phyloP scores from a whole-genome alignment of 108 stramenopile species.

The Cyclostephanos invisitatus region DNA sequence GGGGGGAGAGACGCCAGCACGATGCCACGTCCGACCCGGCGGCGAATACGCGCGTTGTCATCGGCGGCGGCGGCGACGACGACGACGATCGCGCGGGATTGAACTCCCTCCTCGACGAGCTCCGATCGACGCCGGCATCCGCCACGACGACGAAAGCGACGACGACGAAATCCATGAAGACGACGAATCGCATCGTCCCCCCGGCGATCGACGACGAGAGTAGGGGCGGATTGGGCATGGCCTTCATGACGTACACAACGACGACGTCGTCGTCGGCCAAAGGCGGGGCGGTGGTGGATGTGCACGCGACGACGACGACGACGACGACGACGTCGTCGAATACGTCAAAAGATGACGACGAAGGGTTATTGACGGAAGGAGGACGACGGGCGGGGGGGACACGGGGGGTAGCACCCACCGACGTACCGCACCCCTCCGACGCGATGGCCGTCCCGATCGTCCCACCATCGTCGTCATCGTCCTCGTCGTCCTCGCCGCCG shows the following conservation, averaged over 20 bases:
- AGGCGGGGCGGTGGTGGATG: constrained; percentile 24
- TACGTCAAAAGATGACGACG: no score
- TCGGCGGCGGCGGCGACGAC: no score
- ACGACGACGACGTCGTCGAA: not conserved
- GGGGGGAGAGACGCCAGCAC: no score
- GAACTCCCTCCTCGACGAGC: constrained; percentile 31
- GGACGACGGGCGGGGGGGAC: no score
- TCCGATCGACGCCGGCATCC: constrained; percentile 25
- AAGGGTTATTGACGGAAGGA: no score
- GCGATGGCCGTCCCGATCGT: no score
- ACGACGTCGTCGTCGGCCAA: not conserved
- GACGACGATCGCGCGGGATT: constrained; percentile 25
- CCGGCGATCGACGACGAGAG: not conserved
- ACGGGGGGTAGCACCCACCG: no score
- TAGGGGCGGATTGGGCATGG: constrained; percentile 25
- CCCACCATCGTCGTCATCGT: no score
- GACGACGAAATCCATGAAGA: no score
- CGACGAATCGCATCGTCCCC: not conserved
- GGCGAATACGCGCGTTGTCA: not conserved
- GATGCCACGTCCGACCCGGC: not conserved
- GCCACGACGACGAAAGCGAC: not conserved
- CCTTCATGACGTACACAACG: constrained; percentile 23
- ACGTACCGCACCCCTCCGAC: no score
- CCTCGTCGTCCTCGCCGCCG: no score
- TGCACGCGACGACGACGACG: constrained; percentile 10